Base-by-base conservation (phyloP, 2,329 filamentous ascomycete genomes). In the Emmonsia crescens region DNA sequence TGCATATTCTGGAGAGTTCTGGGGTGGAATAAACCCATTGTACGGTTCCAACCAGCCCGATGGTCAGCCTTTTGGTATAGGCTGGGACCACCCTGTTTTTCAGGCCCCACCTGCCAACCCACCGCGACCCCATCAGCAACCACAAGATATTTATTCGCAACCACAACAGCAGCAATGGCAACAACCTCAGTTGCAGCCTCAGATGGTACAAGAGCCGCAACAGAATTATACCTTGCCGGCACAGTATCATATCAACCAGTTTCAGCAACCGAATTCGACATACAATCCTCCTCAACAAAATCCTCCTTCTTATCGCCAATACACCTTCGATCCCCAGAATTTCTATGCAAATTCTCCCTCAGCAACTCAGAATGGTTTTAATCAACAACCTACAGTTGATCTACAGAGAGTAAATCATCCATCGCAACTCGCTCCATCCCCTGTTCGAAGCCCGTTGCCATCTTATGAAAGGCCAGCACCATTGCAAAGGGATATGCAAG, bases 51-150 rank as follows among this genome's bases (percentile, higher is more conserved):
- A 62, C 27, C 67, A 67, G 2, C 66, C 69, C 57, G 61, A 68
- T 27, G 61, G 69, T 40, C 70, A 71, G 61, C 69, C 70, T 3
- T 64, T 74, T 63, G 71, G 71, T 1, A 75, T 76, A 9, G 65
- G 65, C 40, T 76, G 73, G 74, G 73, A 75, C 58, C 71, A 72
- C 64, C 72, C 69, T n/a, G 69, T 73, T 14, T 73, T 73, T 59
- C 71, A 68, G 60, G 64, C 58, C 64, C 55, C n/a, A 21, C 31
- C 36, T 24, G 70, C 70, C 42, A 70, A 72, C 44, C 62, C 70
- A 49, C 16, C 46, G 21, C 29, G 8, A 52, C 70, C 69, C 55
- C 64, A 67, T 44, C 67, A 70, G 61, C 65, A 64, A 52, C 63
- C 52, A 24, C 66, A 66, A 48, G 65, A 63, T 29, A 68, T 64